A percentile compares a stretch with the other conserved stretches of the same genome.
Conservation (phyloP, 1,139 yeast species). For the Lizanozyma gosingica region DNA sequence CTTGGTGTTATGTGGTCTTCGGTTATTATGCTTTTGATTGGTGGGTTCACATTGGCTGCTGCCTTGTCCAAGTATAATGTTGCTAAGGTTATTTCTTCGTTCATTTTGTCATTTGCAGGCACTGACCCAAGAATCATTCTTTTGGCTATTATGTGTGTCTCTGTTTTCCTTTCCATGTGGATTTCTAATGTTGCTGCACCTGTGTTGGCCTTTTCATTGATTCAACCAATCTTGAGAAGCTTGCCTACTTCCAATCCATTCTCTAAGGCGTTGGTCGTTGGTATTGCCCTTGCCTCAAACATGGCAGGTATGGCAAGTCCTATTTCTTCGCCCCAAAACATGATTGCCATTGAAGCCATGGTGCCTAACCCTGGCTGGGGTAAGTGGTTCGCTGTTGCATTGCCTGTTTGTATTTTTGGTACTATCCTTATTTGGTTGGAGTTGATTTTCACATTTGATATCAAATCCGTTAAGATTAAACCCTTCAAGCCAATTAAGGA, state of each 20-base stretch:
- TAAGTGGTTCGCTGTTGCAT: conserved; percentile 81
- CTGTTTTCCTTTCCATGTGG: conserved; percentile 88
- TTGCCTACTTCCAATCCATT: conserved; percentile 71
- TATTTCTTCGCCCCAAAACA: conserved; percentile 91
- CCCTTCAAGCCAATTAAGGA: conserved; percentile 55
- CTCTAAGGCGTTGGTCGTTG: conserved; percentile 76
- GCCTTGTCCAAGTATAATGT: conserved; percentile 85
- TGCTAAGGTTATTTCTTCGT: conserved; percentile 78
- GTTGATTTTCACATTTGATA: conserved; percentile 58
- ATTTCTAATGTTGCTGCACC: conserved; percentile 96
- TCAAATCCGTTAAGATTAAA: conserved; percentile 47
- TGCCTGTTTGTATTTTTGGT: conserved; percentile 65
- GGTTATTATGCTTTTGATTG: conserved; percentile 76
- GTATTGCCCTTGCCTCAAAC: conserved; percentile 86
- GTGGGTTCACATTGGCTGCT: conserved; percentile 93
- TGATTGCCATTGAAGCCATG: conserved; percentile 83
- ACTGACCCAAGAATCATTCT: conserved; percentile 73
- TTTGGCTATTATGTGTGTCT: conserved; percentile 75
- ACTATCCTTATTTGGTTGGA: conserved; percentile 64
- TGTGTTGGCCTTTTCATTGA: conserved; percentile 79
- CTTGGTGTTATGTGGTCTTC: conserved; percentile 92
- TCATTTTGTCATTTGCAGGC: conserved; percentile 73
- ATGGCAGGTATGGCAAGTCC: conserved; percentile 97
- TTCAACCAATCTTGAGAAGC: conserved; percentile 80
- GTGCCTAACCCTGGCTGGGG: conserved; percentile 89